Base-by-base conservation (phyloP, 768 basidiomycete species). In the Amylocystis lapponica region DNA sequence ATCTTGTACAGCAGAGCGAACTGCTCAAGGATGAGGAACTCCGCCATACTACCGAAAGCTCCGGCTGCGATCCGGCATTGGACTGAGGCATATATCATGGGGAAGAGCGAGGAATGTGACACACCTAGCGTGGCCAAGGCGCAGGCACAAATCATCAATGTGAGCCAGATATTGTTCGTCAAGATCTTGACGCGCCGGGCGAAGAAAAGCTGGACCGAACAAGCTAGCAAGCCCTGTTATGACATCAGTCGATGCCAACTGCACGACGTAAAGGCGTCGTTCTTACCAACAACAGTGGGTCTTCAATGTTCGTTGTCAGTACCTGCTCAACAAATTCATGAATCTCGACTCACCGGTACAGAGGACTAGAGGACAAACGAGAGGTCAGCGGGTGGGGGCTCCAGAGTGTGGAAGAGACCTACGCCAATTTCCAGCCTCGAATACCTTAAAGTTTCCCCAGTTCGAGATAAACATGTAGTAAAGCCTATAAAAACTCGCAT, bases 181-280 rank as follows among this genome's bases (percentile, higher is more conserved):
- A 40, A 17, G 27, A 40, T 30, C 22, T 30, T 40, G 27, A 40
- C 22, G 22, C 39, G 22, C 27, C 39, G n/a, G 9, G 39, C 39
- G 17, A 40, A 40, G 27, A 40, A 40, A 29, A 40, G 31, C 11
- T 40, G 39, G 19, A n/a, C 31, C 19, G 39, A 26, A 20, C 39
- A 40, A 3, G 22, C 25, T 29, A 40, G 29, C 16, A 30, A 9
- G 5, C 39, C 39, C 39, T 40, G n/a, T n/a, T n/a, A 21, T 21
- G 7, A 17, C 16, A 4, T 17, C 13, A n/a, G n/a, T n/a, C n/a
- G n/a, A n/a, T n/a, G n/a, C n/a, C n/a, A n/a, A n/a, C n/a, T n/a
- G n/a, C n/a, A n/a, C n/a, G n/a, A n/a, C n/a, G n/a, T n/a, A n/a
- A n/a, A n/a, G n/a, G n/a, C n/a, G n/a, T n/a, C n/a, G n/a, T n/a